Evolutionary conservation across 441 rosid genomes (phyloP), one percentile per base, ranked within the genome.

Genomic region (Erodium trifolium): DNA sequence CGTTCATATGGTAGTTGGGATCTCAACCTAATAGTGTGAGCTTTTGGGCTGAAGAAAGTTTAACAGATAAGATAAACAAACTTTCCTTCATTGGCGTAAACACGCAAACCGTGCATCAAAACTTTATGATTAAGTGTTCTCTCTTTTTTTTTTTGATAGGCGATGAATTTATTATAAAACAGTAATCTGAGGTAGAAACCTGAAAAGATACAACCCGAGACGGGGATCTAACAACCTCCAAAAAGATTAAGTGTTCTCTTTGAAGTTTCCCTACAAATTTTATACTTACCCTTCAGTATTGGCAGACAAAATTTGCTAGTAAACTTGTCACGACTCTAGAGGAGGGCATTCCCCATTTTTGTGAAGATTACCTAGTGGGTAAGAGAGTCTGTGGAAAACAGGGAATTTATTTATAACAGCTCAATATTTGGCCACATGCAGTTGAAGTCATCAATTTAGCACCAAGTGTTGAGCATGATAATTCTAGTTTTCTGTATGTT

Each of bases 331-430:
- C n/a, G 43, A 2, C 31, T 63, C 66, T 29, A 34, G 8, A 37
- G 37, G 66, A 63, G 18, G 66, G 31, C 66, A 31, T 31, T n/a
- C 16, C n/a, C 66, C 66, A 16, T 14, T 29, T 34, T 5, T 63
- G 10, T 63, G 43, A 63, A 63, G 43, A 12, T 63, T 16, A 4
- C 66, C 66, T 13, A 34, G 37, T 13, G 41, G 3, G 35, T 34
- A 63, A 63, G 43, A 34, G 43, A 63, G 17, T 29, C 16, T 43
- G 13, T 63, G 9, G 13, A 63, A 63, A 63, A 8, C 19, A 13
- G 23, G 62, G 27, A 55, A 55, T 55, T 17, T 55, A 55, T 55
- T 55, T 13, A 34, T 11, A 63, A 63, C 66, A 63, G 18, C 66
- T 63, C 41, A 63, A n/a, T 13, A 63, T 63, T 63, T 7, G 17